Base-by-base conservation (phyloP, 2,329 filamentous ascomycete species). In the Scedosporium dehoogii region DNA sequence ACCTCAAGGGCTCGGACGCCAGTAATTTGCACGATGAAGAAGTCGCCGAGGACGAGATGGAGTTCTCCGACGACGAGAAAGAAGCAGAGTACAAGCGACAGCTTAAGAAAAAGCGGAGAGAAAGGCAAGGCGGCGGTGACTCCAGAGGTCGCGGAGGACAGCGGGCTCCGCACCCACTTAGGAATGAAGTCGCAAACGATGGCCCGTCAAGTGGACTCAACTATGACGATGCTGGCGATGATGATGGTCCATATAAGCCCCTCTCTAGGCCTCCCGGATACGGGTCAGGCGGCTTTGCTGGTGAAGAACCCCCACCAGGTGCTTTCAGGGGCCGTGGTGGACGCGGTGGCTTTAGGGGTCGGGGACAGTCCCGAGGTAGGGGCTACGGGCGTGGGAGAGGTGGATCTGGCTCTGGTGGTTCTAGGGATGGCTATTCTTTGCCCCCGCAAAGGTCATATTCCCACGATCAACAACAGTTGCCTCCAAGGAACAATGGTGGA, bases 21-120 rank as follows among this genome's bases (percentile, higher is more conserved):
- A 96, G 91, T 60, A 97, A 97, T 71, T 82, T 96, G 62, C 89
- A 96, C 73, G 94, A 97, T 68, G 94, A 99, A 73, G 93, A 97
- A 75, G 83, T 92, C 6, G 86, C 78, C 16, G 88, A 89, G 38
- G 90, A 96, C 44, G 93, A 97, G 72, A 84, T 91, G 68, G 94
- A 97, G 71, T 97, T 97, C 73, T 97, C 93, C 0, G 94, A 99
- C 68, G 94, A 99, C 69, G 94, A 99, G 75, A 89, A 90, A 68
- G 94, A 99, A 74, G 88, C 89, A 6, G 90, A 92, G 68, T 85
- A 91, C 71, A 96, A 89, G 76, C 78, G 83, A 63, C 81, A 82
- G 64, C 69, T 85, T 60, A 92, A 92, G 74, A 81, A 86, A 65
- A 88, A 88, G 74, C 85, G 82, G 69, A 78, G 77, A 64, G 76